Conservation (phyloP, 1,284 basidiomycete species). For the Violaceomyces palustris region DNA sequence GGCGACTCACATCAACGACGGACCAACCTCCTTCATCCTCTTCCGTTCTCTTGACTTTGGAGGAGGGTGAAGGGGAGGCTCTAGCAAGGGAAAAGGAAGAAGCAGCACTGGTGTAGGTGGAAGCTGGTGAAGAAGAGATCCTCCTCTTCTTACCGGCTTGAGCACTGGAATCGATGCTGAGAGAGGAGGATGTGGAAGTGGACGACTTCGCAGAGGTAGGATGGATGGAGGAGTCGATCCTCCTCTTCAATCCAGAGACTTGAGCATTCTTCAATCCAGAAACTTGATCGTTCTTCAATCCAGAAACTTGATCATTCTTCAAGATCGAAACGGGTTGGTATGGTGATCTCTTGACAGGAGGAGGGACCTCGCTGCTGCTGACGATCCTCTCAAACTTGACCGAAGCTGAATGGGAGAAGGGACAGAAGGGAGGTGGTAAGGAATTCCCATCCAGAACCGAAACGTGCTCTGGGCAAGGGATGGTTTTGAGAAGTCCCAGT, state of each 20-base stretch:
- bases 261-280: background rate
- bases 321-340: background rate
- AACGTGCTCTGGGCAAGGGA: slow-evolving; percentile 39
- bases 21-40: background rate
- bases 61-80: too few relatives aligned
- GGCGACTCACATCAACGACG: background rate
- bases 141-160: background rate
- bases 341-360: slow-evolving; percentile 1
- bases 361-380: background rate
- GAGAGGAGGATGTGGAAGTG: background rate
- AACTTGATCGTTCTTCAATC: background rate
- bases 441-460: slow-evolving; percentile 30
- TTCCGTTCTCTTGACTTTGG: background rate
- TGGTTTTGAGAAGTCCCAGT: slow-evolving; percentile 25
- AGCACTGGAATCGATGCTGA: background rate
- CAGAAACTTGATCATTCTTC: background rate
- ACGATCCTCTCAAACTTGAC: background rate
- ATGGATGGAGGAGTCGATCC: too few relatives aligned
- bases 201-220: too few relatives aligned
- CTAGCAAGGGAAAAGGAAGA: too few relatives aligned
- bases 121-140: background rate
- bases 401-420: slow-evolving; percentile 28
- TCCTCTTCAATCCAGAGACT: background rate
- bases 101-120: background rate
- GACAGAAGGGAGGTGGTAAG: slow-evolving; percentile 15